Evolutionary conservation across 2,329 filamentous ascomycete genomes (phyloP).

Genomic region (Sporothrix humicola): DNA sequence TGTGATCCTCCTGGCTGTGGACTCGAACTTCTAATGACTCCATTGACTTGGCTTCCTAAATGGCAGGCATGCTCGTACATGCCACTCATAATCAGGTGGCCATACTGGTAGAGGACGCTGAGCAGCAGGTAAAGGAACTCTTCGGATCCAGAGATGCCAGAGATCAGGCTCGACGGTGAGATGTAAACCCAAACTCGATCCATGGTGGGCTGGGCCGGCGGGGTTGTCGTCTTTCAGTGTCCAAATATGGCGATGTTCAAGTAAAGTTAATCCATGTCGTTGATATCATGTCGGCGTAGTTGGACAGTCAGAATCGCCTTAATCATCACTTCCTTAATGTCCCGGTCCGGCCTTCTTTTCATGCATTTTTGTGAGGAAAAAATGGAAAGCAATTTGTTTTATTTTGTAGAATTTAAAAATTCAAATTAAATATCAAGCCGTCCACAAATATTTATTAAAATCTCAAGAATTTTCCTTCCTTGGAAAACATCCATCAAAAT

Average conservation of each 20-base stretch:
- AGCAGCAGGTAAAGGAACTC: conserved; percentile 5
- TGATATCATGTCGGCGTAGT: too few species aligned
- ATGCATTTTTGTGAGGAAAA: too few species aligned
- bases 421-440: too few species aligned
- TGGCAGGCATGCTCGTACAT: conserved; percentile 4
- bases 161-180: background rate
- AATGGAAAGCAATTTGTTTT: too few species aligned
- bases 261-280: background rate
- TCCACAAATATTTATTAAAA: too few species aligned
- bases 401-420: too few species aligned
- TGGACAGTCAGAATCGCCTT: too few species aligned
- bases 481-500: too few species aligned
- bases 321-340: too few species aligned
- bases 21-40: background rate
- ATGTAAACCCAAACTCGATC: background rate
- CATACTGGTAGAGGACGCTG: background rate
- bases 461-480: too few species aligned
- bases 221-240: background rate
- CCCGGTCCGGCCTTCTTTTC: too few species aligned
- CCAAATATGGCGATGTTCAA: background rate
- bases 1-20: too few species aligned
- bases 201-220: background rate
- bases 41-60: conserved; percentile 1
- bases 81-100: background rate
- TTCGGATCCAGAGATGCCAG: background rate